Evolutionary conservation across 2,329 filamentous ascomycete species (phyloP).

Genomic region (Pseudogymnoascus sp.): DNA sequence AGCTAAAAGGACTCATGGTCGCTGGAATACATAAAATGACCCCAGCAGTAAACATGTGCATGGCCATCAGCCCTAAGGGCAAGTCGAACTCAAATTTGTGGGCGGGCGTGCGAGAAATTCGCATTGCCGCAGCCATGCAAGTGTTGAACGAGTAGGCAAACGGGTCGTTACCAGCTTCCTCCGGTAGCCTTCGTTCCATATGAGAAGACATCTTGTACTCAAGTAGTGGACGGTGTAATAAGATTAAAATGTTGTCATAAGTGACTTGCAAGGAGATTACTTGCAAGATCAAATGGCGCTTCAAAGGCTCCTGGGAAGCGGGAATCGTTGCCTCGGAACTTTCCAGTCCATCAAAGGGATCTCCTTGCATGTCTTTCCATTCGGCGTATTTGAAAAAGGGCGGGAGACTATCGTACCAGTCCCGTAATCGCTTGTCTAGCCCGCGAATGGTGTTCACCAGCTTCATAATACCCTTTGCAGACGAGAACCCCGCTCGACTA

Average conservation of each 20-base stretch:
- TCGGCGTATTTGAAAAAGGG: conserved; percentile 11
- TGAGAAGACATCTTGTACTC: conserved; percentile 17
- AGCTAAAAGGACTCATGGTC: conserved; percentile 24
- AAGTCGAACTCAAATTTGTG: conserved; percentile 23
- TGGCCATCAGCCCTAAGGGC: not conserved
- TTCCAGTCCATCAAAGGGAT: not conserved
- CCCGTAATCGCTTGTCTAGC: conserved; percentile 13
- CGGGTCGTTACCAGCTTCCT: not conserved
- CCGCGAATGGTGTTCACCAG: conserved; percentile 16
- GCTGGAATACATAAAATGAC: conserved; percentile 26
- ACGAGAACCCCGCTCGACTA: conserved; percentile 15
- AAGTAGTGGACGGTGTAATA: conserved; percentile 21
- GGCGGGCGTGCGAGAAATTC: conserved; percentile 25
- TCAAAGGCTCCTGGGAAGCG: not conserved
- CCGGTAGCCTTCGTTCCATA: conserved; percentile 6
- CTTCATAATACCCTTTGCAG: conserved; percentile 16
- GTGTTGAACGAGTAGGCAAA: conserved; percentile 15
- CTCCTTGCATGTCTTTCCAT: conserved; percentile 4
- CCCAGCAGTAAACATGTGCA: not conserved
- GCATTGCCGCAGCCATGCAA: conserved; percentile 25
- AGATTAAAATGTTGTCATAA: conserved; percentile 19
- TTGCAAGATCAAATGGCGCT: conserved; percentile 12
- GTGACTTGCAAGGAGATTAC: conserved; percentile 19
- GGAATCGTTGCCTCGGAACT: not conserved
- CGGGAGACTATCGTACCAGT: conserved; percentile 15